phyloP scores from a whole-genome alignment of 192 early-diverging fungal species.

The Chytriomyces confervae region DNA sequence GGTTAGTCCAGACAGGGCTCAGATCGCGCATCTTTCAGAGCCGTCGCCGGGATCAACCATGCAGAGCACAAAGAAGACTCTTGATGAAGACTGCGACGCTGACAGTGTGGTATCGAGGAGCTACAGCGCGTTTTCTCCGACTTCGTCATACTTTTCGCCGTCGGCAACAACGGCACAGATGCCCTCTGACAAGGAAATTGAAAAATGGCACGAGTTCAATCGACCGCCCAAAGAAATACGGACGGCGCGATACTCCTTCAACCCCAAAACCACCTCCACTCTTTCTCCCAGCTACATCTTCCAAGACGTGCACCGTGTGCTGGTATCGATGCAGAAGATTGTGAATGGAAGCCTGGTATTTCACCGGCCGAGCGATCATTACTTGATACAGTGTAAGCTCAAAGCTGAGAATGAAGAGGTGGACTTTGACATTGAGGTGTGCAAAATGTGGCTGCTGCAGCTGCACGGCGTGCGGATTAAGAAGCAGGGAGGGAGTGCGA shows the following conservation, averaged over 20 bases:
- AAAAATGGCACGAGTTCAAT: slow-evolving; percentile 63
- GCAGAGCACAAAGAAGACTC: too few relatives aligned
- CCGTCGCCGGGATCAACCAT: too few relatives aligned
- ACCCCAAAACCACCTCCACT: slow-evolving; percentile 55
- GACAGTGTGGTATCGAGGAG: not conserved
- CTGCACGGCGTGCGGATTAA: slow-evolving; percentile 64
- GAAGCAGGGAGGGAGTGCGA: slow-evolving; percentile 54
- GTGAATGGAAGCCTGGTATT: slow-evolving; percentile 44
- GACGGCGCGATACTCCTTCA: slow-evolving; percentile 58
- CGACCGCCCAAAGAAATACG: slow-evolving; percentile 60
- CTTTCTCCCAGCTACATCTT: slow-evolving; percentile 56
- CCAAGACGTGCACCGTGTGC: slow-evolving; percentile 65
- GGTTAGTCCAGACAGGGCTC: slow-evolving; percentile 42
- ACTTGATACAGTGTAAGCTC: slow-evolving; percentile 56
- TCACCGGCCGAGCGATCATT: slow-evolving; percentile 50
- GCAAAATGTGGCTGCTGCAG: slow-evolving; percentile 67
- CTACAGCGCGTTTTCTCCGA: not conserved
- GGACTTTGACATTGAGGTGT: slow-evolving; percentile 68
- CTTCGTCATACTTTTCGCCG: slow-evolving; percentile 20
- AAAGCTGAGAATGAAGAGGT: slow-evolving; percentile 43
- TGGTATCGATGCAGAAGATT: slow-evolving; percentile 41
- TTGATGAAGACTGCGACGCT: slow-evolving; percentile 2
- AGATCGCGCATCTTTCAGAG: not conserved
- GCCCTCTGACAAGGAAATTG: slow-evolving; percentile 59
- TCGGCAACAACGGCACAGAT: slow-evolving; percentile 28